Evolutionary conservation across 2,329 filamentous ascomycete species (phyloP), one percentile per base, ranked within the genome.

Genomic region (Phaeosphaeriaceae sp.): DNA sequence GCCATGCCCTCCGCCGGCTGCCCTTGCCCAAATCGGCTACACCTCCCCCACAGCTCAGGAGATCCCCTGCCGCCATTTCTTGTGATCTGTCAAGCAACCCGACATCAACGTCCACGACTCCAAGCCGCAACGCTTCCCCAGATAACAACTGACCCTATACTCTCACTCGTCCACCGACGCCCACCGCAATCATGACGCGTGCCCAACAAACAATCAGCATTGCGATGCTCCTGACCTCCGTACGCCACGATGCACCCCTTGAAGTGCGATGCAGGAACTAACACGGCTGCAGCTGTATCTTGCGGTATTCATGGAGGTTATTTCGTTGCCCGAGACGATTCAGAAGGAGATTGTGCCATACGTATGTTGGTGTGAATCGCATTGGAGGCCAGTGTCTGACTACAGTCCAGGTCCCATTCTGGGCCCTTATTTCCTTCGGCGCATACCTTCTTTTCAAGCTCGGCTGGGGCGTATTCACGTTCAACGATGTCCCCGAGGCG

Each of bases 401-500:
- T 31, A 25, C 22, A 22, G 11, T 11, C 7, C 51, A 97, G 93
- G 86, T 98, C 48, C 95, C 95, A 56, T 91, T 97, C 83, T 99
- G 94, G 91, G 88, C 87, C 48, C 84, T 98, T 69, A 91, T 99
- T 66, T 89, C 91, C 21, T 93, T 98, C 75, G 95, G 93, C 79
- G 91, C 93, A 62, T 93, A 93, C 80, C 89, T 99, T 20, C 89
- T 99, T 65, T 92, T 90, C 82, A 92, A 92, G 70, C 90, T 99
- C 62, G 95, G 95, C 71, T 91, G 88, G 83, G 95, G 95, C 65
- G 91, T 99, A 70, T 85, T 97, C 76, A 97, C 92, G 56, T 99
- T 99, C 86, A 95, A 97, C 83, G 93, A 98, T 79, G 92, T 96
- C 49, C 93, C 94, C 54, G 86, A 92, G 61, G 95, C 95, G 52